phyloP scores from a whole-genome alignment of 1,139 yeast genomes.

The Diutina rugosa region DNA sequence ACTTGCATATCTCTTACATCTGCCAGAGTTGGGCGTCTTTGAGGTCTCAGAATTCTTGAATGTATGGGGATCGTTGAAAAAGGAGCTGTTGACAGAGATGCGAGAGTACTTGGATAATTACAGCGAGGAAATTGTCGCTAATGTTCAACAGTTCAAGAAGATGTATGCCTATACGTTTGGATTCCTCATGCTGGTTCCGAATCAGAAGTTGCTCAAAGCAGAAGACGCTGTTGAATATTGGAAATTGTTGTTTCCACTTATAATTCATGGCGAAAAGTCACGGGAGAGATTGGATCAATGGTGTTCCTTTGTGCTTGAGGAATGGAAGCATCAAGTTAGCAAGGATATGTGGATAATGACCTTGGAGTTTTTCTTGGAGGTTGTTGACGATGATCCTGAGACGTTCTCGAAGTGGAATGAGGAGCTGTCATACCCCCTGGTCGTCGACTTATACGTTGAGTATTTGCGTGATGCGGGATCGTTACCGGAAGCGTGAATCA shows the following conservation, averaged over 20 bases:
- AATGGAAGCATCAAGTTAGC: slow-evolving; percentile 35
- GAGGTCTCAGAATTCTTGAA: slow-evolving; percentile 31
- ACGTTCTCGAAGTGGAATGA: slow-evolving; percentile 49
- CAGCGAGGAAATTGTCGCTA: slow-evolving; percentile 12
- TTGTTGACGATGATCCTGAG: slow-evolving; percentile 33
- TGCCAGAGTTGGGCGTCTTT: slow-evolving; percentile 58
- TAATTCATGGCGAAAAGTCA: neutral
- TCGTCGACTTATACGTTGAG: slow-evolving; percentile 76
- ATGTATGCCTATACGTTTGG: slow-evolving; percentile 64
- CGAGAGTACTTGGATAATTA: slow-evolving; percentile 22
- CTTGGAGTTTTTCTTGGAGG: slow-evolving; percentile 47
- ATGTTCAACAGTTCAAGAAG: slow-evolving; percentile 25
- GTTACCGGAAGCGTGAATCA: neutral
- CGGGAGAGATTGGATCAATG: slow-evolving; percentile 30
- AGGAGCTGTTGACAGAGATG: slow-evolving; percentile 37
- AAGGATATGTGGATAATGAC: slow-evolving; percentile 83
- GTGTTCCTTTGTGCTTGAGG: slow-evolving; percentile 32
- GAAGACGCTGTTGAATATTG: slow-evolving; percentile 72
- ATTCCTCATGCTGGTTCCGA: slow-evolving; percentile 46
- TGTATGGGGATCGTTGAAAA: slow-evolving; percentile 38
- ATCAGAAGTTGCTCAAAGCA: slow-evolving; percentile 37
- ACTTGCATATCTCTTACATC: slow-evolving; percentile 52
- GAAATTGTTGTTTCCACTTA: slow-evolving; percentile 41
- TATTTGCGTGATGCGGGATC: slow-evolving; percentile 22
- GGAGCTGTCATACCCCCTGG: slow-evolving; percentile 83